Conservation (phyloP, 306 rosid genomes). For the Cucumis melo region DNA sequence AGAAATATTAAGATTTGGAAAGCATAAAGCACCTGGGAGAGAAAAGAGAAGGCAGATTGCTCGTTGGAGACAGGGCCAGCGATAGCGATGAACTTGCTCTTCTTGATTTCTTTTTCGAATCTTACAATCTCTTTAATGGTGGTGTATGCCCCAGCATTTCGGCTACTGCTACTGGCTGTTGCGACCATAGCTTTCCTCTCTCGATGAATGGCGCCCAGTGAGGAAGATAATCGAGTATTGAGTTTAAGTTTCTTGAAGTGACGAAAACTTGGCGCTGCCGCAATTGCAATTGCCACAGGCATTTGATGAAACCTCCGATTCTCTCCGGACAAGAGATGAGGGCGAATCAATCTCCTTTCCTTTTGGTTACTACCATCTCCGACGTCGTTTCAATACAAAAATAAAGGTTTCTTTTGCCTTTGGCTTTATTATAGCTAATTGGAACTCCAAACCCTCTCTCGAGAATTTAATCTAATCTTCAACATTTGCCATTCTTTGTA, state of each 20-base stretch:
- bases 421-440: no score
- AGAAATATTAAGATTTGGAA: background rate
- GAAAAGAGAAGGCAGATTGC: slow-evolving; percentile 67
- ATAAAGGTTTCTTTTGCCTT: no score
- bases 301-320: background rate
- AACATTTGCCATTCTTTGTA: no score
- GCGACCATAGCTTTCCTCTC: slow-evolving; percentile 31
- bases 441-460: no score
- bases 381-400: background rate
- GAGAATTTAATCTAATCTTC: no score
- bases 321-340: background rate
- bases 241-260: slow-evolving; percentile 5
- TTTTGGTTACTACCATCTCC: background rate
- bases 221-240: slow-evolving; percentile 23
- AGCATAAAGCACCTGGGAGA: slow-evolving; percentile 38
- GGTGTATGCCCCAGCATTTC: slow-evolving; percentile 41
- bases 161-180: slow-evolving; percentile 14
- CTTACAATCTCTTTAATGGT: slow-evolving; percentile 46
- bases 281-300: background rate
- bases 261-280: slow-evolving; percentile 2
- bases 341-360: no score
- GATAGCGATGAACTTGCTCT: slow-evolving; percentile 84
- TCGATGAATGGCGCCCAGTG: slow-evolving; percentile 21
- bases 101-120: slow-evolving; percentile 62
- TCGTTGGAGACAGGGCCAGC: slow-evolving; percentile 65